Evolutionary conservation across 2,329 filamentous ascomycete species (phyloP).

Genomic region (Penicillium sp.): DNA sequence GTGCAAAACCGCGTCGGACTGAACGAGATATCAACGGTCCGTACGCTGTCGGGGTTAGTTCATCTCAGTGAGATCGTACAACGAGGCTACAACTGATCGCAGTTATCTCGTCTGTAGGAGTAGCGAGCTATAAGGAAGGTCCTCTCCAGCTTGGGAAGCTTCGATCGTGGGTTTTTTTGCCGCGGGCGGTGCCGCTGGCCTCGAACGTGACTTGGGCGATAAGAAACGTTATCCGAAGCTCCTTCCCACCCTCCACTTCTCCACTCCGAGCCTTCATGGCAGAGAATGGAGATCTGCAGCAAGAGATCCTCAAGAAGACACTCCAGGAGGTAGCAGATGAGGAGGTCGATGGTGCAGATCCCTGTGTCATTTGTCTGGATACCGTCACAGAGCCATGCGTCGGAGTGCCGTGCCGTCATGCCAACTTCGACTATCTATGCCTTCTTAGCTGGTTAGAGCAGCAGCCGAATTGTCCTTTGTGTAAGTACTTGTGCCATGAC

Average conservation of each 20-base stretch:
- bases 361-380: slow-evolving; percentile 88
- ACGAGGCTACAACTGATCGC: background rate
- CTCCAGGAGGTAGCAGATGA: slow-evolving; percentile 47
- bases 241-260: background rate
- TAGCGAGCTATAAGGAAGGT: background rate
- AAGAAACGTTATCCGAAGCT: background rate
- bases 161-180: slow-evolving; percentile 17
- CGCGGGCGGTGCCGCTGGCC: slow-evolving; percentile 14
- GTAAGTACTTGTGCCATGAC: slow-evolving; percentile 49
- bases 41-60: slow-evolving; percentile 3
- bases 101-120: background rate
- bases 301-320: slow-evolving; percentile 48
- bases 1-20: background rate
- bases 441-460: slow-evolving; percentile 79
- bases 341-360: slow-evolving; percentile 44
- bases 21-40: background rate
- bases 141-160: background rate
- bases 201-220: slow-evolving; percentile 13
- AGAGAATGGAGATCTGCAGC: slow-evolving; percentile 45
- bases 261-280: slow-evolving; percentile 32
- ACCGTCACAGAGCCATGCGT: slow-evolving; percentile 70
- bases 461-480: slow-evolving; percentile 75
- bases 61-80: background rate
- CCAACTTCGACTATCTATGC: slow-evolving; percentile 82
- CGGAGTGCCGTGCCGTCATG: slow-evolving; percentile 75